Conservation (phyloP, 2,329 filamentous ascomycete species). For the Cytospora piceae region DNA sequence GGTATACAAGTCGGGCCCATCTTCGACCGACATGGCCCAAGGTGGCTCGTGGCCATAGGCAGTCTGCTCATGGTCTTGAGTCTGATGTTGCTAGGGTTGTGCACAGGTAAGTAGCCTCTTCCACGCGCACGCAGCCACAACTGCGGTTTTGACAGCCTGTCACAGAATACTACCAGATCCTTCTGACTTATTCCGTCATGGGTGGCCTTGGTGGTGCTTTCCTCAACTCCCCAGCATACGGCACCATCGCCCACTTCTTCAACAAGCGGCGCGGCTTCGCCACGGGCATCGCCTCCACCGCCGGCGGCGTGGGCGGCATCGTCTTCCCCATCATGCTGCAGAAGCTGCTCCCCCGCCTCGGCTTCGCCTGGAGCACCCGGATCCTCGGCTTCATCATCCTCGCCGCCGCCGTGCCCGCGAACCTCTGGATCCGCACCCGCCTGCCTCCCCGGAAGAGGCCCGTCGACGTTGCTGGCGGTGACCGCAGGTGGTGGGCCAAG, state of each 20-base stretch:
- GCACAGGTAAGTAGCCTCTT: conserved; percentile 49
- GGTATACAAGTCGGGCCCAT: conserved; percentile 82
- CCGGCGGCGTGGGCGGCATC: conserved; percentile 71
- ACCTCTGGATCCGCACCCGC: conserved; percentile 55
- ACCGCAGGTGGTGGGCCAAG: conserved; percentile 7
- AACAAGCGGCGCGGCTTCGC: conserved; percentile 72
- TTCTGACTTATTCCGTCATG: conserved; percentile 75
- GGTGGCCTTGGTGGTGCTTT: conserved; percentile 74
- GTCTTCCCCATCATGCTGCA: conserved; percentile 58
- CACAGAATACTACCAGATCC: conserved; percentile 75
- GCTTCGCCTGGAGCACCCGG: conserved; percentile 55
- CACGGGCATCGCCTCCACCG: conserved; percentile 79
- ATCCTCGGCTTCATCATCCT: conserved; percentile 55
- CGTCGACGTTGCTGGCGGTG: conserved; percentile 30
- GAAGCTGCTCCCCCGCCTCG: conserved; percentile 49
- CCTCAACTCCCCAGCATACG: conserved; percentile 77
- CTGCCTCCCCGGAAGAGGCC: conserved; percentile 49
- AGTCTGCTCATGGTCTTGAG: conserved; percentile 64
- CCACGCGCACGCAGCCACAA: neutral
- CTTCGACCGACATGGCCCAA: conserved; percentile 77
- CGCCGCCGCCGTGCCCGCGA: conserved; percentile 50
- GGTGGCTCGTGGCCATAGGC: conserved; percentile 67
- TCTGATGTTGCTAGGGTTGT: conserved; percentile 70
- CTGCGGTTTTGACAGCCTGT: conserved; percentile 10
- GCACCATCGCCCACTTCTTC: conserved; percentile 80